These are phyloP conservation scores for Capronia americana DNA, from an alignment of 2,329 filamentous ascomycete genomes.

Conservation along the genomic window DNA sequence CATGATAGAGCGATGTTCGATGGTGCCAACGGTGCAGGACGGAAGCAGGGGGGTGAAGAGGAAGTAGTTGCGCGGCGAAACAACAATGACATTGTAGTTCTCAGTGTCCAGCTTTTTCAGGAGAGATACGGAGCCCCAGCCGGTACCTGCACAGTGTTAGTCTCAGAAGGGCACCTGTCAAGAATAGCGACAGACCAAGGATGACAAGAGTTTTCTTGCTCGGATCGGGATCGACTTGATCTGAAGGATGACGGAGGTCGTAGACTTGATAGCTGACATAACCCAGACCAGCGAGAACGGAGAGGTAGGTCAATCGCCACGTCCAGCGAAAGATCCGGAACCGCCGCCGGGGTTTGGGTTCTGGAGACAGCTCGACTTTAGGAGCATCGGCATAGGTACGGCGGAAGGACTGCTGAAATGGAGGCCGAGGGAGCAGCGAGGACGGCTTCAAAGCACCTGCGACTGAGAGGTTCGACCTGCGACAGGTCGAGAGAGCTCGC, in stretches of 20 bases:
- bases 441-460: conserved; percentile 23
- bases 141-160: conserved; percentile 70
- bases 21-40: conserved; percentile 94
- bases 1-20: conserved; percentile 99
- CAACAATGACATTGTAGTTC: conserved; percentile 98
- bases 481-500: conserved; percentile 26
- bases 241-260: conserved; percentile 76
- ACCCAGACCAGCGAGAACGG: conserved; percentile 70
- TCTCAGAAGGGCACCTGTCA: conserved; percentile 2
- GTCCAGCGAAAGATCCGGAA: conserved; percentile 77
- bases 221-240: conserved; percentile 80
- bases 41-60: conserved; percentile 97
- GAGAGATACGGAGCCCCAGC: conserved; percentile 94
- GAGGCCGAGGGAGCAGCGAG: conserved; percentile 30
- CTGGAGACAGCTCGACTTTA: conserved; percentile 44
- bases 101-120: conserved; percentile 98
- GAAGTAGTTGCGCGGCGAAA: conserved; percentile 99
- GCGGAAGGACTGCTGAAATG: conserved; percentile 50
- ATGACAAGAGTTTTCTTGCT: conserved; percentile 96
- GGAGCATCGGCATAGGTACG: conserved; percentile 61
- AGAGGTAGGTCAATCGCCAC: conserved; percentile 83
- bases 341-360: conserved; percentile 59
- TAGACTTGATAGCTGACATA: conserved; percentile 84
- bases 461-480: conserved; percentile 16
- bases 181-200: conserved; percentile 68